Evolutionary conservation across 495 filamentous ascomycete species (phyloP).

Genomic region (Penicillium herquei): DNA sequence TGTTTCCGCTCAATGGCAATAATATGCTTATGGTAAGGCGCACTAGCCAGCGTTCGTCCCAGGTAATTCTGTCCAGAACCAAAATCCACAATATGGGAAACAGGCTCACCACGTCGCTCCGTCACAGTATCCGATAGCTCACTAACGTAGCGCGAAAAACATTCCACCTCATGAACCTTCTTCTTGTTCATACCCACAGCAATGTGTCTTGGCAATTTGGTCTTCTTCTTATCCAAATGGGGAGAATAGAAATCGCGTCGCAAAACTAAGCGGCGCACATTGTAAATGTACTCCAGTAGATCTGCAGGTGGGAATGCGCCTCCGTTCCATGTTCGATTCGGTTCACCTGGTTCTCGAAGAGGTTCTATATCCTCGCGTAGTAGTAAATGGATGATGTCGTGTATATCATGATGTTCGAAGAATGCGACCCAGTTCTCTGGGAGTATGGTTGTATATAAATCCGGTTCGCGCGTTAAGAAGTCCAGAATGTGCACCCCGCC

Average conservation of each 20-base stretch:
- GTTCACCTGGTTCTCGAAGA: constrained; percentile 12
- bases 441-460: constrained; percentile 71
- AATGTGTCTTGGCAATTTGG: constrained; percentile 61
- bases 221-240: constrained; percentile 21
- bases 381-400: constrained; percentile 74
- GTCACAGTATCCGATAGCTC: constrained; percentile 53
- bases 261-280: constrained; percentile 70
- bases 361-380: constrained; percentile 66
- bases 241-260: constrained; percentile 53
- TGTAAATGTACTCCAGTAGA: constrained; percentile 69
- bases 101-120: constrained; percentile 47
- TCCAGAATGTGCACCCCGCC: constrained; percentile 94
- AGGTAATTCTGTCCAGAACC: constrained; percentile 96
- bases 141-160: constrained; percentile 63
- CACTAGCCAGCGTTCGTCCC: constrained; percentile 77
- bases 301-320: constrained; percentile 61
- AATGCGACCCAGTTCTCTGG: constrained; percentile 78
- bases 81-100: constrained; percentile 92
- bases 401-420: constrained; percentile 65
- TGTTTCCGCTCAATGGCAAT: constrained; percentile 88
- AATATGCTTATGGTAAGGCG: constrained; percentile 81
- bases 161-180: constrained; percentile 84
- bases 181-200: constrained; percentile 93
- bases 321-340: constrained; percentile 43
- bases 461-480: constrained; percentile 84